Percentiles rank a stretch among this genome's conserved stretches.
Conservation (phyloP, 148 eudicot species). For the Heliosperma pusillum region DNA sequence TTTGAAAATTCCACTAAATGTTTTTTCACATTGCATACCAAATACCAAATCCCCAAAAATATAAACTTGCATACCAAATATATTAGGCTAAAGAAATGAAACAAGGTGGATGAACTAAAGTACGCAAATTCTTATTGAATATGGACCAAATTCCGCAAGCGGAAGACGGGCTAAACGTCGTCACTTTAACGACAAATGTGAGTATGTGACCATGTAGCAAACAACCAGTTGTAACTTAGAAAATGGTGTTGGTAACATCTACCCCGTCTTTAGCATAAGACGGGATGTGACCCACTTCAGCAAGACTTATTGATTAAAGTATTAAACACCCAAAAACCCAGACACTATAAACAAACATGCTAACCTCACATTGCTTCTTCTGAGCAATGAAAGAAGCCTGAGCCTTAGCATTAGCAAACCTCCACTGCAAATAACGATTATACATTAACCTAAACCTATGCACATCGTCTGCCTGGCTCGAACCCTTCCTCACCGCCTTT, state of each 20-base stretch:
- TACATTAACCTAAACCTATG: slow-evolving; percentile 56
- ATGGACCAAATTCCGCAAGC: too few relatives aligned
- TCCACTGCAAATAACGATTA: slow-evolving; percentile 65
- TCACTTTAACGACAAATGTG: too few relatives aligned
- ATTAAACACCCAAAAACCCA: neutral
- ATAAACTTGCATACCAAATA: neutral
- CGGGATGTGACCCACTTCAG: too few relatives aligned
- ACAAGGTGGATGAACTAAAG: neutral
- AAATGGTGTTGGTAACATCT: too few relatives aligned
- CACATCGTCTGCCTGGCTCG: slow-evolving; percentile 40
- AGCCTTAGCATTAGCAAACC: slow-evolving; percentile 67
- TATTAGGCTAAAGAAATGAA: too few relatives aligned
- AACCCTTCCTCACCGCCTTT: slow-evolving; percentile 40
- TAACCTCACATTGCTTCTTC: slow-evolving; percentile 67
- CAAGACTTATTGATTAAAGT: too few relatives aligned
- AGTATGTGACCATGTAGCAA: too few relatives aligned
- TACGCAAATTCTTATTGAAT: too few relatives aligned
- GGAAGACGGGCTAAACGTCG: too few relatives aligned
- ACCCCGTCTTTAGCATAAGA: too few relatives aligned
- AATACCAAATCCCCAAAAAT: neutral
- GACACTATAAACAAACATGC: slow-evolving; percentile 11
- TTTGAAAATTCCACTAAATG: too few relatives aligned
- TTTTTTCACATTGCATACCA: neutral
- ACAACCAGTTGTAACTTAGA: too few relatives aligned
- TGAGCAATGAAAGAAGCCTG: slow-evolving; percentile 46